Percentiles rank a stretch among this genome's conserved stretches.
Evolutionary conservation across 1,139 yeast genomes (phyloP).

Genomic region (Waltiozyma sp.): DNA sequence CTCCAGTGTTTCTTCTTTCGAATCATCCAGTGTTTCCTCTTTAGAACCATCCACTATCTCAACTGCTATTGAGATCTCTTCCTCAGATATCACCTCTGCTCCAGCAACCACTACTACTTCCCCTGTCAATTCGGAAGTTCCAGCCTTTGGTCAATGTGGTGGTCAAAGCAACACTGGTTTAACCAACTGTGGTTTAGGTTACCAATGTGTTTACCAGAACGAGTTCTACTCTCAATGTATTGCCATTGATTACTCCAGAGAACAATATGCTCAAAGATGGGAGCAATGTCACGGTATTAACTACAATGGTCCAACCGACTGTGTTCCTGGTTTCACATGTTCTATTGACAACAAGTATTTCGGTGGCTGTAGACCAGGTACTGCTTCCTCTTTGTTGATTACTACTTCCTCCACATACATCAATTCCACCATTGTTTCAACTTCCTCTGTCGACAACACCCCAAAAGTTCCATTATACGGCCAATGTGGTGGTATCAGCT

Average conservation of each 20-base stretch:
- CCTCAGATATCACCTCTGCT: too few relatives aligned
- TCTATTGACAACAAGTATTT: background rate
- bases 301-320: slow-evolving; percentile 17
- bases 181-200: slow-evolving; percentile 18
- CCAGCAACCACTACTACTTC: background rate
- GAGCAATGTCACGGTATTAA: slow-evolving; percentile 22
- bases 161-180: slow-evolving; percentile 19
- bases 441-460: background rate
- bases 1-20: background rate
- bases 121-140: slow-evolving; percentile 3
- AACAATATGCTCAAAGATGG: slow-evolving; percentile 6
- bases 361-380: slow-evolving; percentile 10
- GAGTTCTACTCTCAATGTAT: slow-evolving; percentile 7
- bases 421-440: slow-evolving; percentile 1
- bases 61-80: background rate
- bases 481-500: slow-evolving; percentile 22
- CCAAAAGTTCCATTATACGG: slow-evolving; percentile 10
- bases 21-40: background rate
- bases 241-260: slow-evolving; percentile 1
- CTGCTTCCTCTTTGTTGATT: slow-evolving; percentile 10
- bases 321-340: slow-evolving; percentile 1
- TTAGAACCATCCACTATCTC: background rate
- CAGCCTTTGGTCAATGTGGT: slow-evolving; percentile 23
- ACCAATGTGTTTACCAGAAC: slow-evolving; percentile 12
- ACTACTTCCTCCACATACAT: slow-evolving; percentile 1